phyloP scores from a whole-genome alignment of 225 moss, liverwort and hornwort genomes.

The Pleurozium schreberi region DNA sequence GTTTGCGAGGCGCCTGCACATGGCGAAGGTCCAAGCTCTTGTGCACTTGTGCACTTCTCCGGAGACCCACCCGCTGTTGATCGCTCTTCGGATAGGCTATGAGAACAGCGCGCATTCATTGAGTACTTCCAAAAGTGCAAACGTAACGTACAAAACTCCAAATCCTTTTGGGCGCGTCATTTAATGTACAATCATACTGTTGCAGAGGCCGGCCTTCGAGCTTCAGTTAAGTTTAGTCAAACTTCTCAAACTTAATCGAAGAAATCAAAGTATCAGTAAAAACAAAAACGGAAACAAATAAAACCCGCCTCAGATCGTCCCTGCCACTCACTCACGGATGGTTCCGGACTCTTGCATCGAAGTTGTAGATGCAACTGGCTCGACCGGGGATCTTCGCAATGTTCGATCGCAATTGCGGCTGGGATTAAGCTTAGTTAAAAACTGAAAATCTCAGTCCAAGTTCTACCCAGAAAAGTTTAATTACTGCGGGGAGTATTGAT shows the following conservation, averaged over 20 bases:
- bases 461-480: background rate
- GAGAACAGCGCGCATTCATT: background rate
- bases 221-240: too few species aligned
- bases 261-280: too few species aligned
- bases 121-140: background rate
- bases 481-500: too few species aligned
- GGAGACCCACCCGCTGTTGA: too few species aligned
- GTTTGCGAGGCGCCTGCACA: conserved; percentile 9
- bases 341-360: background rate
- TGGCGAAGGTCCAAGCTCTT: background rate
- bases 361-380: background rate
- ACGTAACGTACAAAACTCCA: background rate
- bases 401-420: background rate
- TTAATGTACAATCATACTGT: background rate
- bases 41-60: background rate
- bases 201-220: too few species aligned
- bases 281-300: background rate
- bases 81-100: background rate
- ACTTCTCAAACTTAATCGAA: background rate
- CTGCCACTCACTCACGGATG: too few species aligned
- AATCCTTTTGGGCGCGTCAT: background rate
- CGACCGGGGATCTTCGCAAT: background rate
- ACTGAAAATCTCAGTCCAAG: too few species aligned
- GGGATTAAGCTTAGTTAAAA: background rate
- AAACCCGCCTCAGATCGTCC: background rate